Percentiles rank a stretch among this genome's conserved stretches.
These are phyloP conservation scores for Polygonum maritimum DNA, from an alignment of 148 eudicot species.

Conservation along the genomic window DNA sequence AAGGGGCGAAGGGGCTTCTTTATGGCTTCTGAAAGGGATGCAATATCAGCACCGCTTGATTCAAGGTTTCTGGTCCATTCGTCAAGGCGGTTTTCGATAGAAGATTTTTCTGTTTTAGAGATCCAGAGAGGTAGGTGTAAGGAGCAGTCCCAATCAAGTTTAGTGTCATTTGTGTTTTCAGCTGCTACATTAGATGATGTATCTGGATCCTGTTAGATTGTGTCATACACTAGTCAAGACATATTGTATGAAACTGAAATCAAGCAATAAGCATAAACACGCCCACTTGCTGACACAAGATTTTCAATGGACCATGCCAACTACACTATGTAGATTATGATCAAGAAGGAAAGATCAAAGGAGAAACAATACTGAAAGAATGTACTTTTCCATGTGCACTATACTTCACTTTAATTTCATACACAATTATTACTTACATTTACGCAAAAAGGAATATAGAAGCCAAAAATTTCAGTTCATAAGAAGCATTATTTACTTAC, in stretches of 20 bases:
- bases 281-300: neutral
- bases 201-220: conserved; percentile 25
- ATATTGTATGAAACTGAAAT: neutral
- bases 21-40: conserved; percentile 45
- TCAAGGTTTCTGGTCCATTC: conserved; percentile 56
- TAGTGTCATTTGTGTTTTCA: conserved; percentile 15
- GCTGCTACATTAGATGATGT: conserved; percentile 13
- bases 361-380: neutral
- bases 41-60: conserved; percentile 85
- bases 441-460: too few species aligned
- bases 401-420: neutral
- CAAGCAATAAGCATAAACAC: neutral
- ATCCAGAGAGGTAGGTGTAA: conserved; percentile 96
- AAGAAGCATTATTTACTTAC: conserved; percentile 32
- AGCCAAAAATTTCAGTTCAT: neutral
- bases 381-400: neutral
- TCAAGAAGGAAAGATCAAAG: neutral
- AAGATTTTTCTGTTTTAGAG: conserved; percentile 53
- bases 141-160: conserved; percentile 64
- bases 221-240: neutral
- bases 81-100: conserved; percentile 60
- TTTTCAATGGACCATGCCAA: neutral
- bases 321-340: neutral
- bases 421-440: neutral
- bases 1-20: conserved; percentile 84